These are phyloP conservation scores for Neofusicoccum kwambonambiense DNA, from an alignment of 2,329 filamentous ascomycete species.

Conservation along the genomic window DNA sequence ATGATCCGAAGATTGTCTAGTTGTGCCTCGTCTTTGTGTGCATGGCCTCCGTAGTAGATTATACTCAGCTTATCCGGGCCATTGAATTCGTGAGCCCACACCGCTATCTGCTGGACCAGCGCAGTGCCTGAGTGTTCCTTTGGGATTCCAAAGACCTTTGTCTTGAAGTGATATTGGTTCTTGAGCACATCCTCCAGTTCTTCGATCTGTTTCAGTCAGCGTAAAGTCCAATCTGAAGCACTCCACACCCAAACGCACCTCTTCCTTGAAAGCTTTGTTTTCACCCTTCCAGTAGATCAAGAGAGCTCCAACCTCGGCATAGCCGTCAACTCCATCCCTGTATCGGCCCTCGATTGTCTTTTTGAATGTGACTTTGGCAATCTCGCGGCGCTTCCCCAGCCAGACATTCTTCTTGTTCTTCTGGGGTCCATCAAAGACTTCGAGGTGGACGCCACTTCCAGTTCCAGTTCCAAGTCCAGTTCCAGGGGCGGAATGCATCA, in stretches of 20 bases:
- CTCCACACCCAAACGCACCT: conserved; percentile 6
- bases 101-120: conserved; percentile 5
- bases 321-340: conserved; percentile 2
- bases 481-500: no score
- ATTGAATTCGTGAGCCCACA: conserved; percentile 19
- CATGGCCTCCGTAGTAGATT: conserved; percentile 24
- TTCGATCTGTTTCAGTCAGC: no score
- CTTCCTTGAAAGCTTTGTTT: conserved; percentile 19
- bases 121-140: background rate
- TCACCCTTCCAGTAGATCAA: conserved; percentile 21
- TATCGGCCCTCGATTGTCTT: conserved; percentile 20
- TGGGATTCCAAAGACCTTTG: conserved; percentile 21
- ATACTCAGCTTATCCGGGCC: conserved; percentile 21
- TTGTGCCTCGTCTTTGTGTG: background rate
- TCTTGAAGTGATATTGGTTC: background rate
- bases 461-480: no score
- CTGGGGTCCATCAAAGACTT: no score
- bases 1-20: no score
- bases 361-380: conserved; percentile 20
- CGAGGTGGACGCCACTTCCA: no score
- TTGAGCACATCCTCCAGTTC: no score
- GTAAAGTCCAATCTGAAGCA: background rate
- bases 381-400: background rate
- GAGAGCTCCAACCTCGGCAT: conserved; percentile 22
- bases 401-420: no score